A percentile compares a stretch with the other conserved stretches of the same genome.
These are phyloP conservation scores for Areca catechu DNA, from an alignment of 176 grass and related monocot species.

Conservation along the genomic window DNA sequence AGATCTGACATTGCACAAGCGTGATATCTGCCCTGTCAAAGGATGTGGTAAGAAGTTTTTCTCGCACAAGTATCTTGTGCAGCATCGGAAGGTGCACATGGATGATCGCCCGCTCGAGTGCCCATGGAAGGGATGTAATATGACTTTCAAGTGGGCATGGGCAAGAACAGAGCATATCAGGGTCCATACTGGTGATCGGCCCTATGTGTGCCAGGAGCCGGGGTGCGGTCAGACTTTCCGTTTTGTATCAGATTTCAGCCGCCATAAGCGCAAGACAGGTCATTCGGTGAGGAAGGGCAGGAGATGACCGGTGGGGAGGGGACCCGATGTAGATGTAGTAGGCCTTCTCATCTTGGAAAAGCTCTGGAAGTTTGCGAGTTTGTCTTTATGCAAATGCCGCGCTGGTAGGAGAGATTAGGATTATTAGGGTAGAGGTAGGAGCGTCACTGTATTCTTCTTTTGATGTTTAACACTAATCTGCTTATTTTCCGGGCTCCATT, in stretches of 20 bases:
- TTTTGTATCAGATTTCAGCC: constrained; percentile 95
- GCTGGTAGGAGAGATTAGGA: no score
- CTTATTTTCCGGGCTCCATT: no score
- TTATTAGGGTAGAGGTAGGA: no score
- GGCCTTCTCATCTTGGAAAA: no score
- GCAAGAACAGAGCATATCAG: constrained; percentile 92
- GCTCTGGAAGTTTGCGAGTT: no score
- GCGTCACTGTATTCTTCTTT: no score
- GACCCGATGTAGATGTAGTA: no score
- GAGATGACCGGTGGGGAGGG: background rate
- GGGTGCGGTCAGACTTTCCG: constrained; percentile 92
- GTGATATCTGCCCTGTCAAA: constrained; percentile 84
- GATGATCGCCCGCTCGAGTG: constrained; percentile 91
- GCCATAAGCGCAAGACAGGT: constrained; percentile 97
- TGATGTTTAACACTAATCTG: no score
- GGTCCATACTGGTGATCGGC: constrained; percentile 80
- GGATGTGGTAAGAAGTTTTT: constrained; percentile 97
- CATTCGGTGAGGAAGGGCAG: constrained; percentile 54
- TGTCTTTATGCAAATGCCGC: no score
- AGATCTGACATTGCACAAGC: constrained; percentile 71
- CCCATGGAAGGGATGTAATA: constrained; percentile 67
- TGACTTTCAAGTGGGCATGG: constrained; percentile 99
- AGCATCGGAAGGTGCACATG: constrained; percentile 90
- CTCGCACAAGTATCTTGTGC: constrained; percentile 90
- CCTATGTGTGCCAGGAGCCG: constrained; percentile 68